Conservation (phyloP, 2,329 filamentous ascomycete species). For the Ceratocystis cubensis region DNA sequence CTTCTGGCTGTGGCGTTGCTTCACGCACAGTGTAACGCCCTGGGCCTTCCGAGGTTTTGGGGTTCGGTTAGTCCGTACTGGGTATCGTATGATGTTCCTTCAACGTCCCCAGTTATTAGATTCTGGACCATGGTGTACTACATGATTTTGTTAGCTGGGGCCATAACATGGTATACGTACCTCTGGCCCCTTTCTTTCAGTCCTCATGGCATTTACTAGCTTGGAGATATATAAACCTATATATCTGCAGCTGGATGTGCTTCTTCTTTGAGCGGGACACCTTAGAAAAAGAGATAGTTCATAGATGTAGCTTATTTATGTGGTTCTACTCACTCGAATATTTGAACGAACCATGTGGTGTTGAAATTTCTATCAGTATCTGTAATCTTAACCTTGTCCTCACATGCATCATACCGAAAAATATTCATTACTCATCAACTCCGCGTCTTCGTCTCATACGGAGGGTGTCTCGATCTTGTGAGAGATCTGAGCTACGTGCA, state of each 20-base stretch:
- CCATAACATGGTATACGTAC: constrained; percentile 55
- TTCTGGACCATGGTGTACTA: constrained; percentile 73
- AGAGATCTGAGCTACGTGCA: constrained; percentile 26
- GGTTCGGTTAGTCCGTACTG: constrained; percentile 53
- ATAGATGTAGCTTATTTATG: too few species aligned
- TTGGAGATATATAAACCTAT: not conserved
- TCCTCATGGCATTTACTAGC: constrained; percentile 15
- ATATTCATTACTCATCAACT: constrained; percentile 25
- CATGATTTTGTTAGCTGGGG: constrained; percentile 56
- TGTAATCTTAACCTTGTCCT: not conserved
- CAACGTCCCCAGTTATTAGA: constrained; percentile 22
- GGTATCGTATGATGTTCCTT: constrained; percentile 26
- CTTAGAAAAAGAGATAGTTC: too few species aligned
- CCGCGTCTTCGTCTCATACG: constrained; percentile 31
- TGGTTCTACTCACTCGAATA: too few species aligned
- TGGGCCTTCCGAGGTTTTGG: constrained; percentile 79
- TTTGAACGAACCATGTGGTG: not conserved
- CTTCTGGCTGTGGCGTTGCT: constrained; percentile 61
- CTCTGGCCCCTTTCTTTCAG: constrained; percentile 62
- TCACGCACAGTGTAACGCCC: constrained; percentile 85
- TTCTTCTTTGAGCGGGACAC: too few species aligned
- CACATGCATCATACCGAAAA: not conserved
- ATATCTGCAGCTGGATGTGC: too few species aligned
- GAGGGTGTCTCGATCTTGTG: constrained; percentile 25
- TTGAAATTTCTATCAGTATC: not conserved